phyloP scores from a whole-genome alignment of 345 rosid species.

The Hibiscus trionum region DNA sequence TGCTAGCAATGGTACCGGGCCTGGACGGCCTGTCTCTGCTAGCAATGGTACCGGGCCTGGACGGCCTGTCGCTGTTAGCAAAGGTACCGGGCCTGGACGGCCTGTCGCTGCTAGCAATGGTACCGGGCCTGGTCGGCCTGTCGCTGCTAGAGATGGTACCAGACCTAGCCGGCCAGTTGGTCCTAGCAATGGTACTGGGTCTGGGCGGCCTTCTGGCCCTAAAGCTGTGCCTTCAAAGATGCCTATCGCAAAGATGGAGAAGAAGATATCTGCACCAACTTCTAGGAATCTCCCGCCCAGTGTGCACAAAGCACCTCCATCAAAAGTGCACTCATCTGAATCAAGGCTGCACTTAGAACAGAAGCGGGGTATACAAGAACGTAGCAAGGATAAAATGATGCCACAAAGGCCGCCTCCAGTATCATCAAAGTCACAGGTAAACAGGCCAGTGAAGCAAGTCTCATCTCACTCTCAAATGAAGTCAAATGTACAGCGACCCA shows the following conservation, averaged over 20 bases:
- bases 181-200: conserved; percentile 38
- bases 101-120: conserved; percentile 33
- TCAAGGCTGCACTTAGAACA: conserved; percentile 45
- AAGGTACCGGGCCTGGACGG: neutral
- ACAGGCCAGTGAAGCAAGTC: neutral
- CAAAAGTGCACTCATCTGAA: conserved; percentile 39
- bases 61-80: neutral
- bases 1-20: neutral
- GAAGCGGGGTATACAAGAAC: conserved; percentile 38
- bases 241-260: conserved; percentile 33
- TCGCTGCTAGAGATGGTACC: conserved; percentile 41
- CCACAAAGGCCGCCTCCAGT: conserved; percentile 38
- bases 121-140: conserved; percentile 20
- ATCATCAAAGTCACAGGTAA: conserved; percentile 11
- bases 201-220: conserved; percentile 41
- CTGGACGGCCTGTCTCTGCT: neutral
- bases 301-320: conserved; percentile 32
- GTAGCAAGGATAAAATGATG: conserved; percentile 24
- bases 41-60: neutral
- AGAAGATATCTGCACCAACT: conserved; percentile 26
- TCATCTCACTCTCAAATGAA: neutral
- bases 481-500: conserved; percentile 1
- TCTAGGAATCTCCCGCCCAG: conserved; percentile 31
- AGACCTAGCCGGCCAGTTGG: conserved; percentile 23
- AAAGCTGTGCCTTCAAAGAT: conserved; percentile 41